Base-by-base conservation (phyloP, 2,329 filamentous ascomycete species). In the Ophiostoma quercus region DNA sequence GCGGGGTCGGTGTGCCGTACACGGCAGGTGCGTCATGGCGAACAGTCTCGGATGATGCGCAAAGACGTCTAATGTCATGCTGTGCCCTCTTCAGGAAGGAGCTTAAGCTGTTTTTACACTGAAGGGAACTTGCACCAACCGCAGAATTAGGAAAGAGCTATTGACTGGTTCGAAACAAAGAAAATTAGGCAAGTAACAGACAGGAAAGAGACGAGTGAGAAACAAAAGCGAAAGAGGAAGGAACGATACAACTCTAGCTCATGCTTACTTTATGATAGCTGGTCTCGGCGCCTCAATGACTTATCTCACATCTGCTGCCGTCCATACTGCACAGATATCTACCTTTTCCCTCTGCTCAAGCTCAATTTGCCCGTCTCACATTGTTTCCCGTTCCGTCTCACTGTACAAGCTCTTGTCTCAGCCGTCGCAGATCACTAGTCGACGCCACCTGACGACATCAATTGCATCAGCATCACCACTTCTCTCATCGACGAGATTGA, bases 1-100 rank as follows among this genome's bases (percentile, higher is more conserved):
- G 57, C 57, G 57, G 62, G 62, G 62, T 65, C 62, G 14, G 62
- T 39, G 14, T 19, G 12, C 60, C 62, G 34, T 65, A 65, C 62
- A 65, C 34, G 62, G 62, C 62, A 65, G 62, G 62, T 65, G 62
- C 62, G 62, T 65, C 62, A 65, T 25, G 60, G 57, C 7, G 29
- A 63, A 37, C 19, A 63, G 62, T 7, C 34, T 65, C 62, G 9
- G 1, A 41, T 65, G 60, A 37, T 63, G 60, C 32, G 29, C 60
- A 34, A 63, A 32, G 25, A 32, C 29, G 19, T n/a, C 29, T 63
- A 63, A 34, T 32, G 57, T 34, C 57, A 25, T 62, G 57, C 57
- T 62, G 32, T 63, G 60, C 29, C 60, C 32, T 39, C 62, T 39
- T 22, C 34, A 22, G 62, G 62, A 65, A 65, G 62, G 62, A 65